These are phyloP conservation scores for Trametes meyenii DNA, from an alignment of 768 basidiomycete genomes.

Conservation along the genomic window DNA sequence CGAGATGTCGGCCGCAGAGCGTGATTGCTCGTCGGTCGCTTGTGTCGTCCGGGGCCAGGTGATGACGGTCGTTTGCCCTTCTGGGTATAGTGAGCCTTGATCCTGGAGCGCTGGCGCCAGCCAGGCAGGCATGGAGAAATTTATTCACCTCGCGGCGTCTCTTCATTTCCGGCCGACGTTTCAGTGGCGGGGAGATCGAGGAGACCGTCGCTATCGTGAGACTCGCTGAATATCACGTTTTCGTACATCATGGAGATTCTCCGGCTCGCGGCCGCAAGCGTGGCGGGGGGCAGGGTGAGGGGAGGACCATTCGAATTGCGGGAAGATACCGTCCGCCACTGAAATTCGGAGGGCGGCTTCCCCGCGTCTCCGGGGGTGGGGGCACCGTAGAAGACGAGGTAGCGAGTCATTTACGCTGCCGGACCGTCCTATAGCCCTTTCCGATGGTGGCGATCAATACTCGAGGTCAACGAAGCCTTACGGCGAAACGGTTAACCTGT, in stretches of 20 bases:
- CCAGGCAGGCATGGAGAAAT: background rate
- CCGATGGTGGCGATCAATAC: background rate
- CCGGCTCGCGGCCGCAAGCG: slow-evolving; percentile 66
- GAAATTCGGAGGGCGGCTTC: slow-evolving; percentile 40
- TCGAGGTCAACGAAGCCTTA: background rate
- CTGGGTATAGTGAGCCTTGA: slow-evolving; percentile 8
- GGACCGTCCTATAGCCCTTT: background rate
- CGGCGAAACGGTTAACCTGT: background rate
- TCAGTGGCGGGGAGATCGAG: slow-evolving; percentile 23
- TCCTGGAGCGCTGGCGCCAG: background rate
- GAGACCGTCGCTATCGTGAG: slow-evolving; percentile 35
- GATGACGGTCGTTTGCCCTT: slow-evolving; percentile 53
- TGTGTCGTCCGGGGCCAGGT: slow-evolving; percentile 59
- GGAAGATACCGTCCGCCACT: slow-evolving; percentile 52
- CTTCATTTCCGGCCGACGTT: slow-evolving; percentile 10
- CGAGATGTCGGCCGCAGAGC: slow-evolving; percentile 17
- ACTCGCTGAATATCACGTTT: slow-evolving; percentile 68
- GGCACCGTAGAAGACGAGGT: slow-evolving; percentile 58
- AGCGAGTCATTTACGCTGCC: slow-evolving; percentile 11
- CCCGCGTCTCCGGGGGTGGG: slow-evolving; percentile 39
- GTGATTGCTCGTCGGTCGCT: slow-evolving; percentile 16
- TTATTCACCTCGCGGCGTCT: slow-evolving; percentile 13
- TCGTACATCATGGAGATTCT: slow-evolving; percentile 71
- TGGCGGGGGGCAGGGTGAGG: slow-evolving; percentile 48
- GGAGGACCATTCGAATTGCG: slow-evolving; percentile 2